Percentiles rank a stretch among this genome's conserved stretches.
Conservation (phyloP, 345 rosid species). For the Populus pruinosa region DNA sequence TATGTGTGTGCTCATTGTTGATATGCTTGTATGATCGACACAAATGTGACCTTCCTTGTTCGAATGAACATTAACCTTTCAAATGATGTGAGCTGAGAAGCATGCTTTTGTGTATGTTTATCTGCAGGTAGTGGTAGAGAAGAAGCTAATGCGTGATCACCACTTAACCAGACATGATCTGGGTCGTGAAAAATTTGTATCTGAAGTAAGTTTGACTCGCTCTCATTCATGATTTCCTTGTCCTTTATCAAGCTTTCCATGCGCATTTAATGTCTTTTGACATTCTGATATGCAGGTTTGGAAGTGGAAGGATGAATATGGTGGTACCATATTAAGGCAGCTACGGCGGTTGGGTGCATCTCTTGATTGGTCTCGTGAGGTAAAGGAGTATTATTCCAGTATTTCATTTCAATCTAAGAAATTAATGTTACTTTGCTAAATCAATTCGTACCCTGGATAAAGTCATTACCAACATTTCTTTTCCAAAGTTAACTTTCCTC, state of each 20-base stretch:
- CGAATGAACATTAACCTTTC: neutral
- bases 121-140: slow-evolving; percentile 89
- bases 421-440: neutral
- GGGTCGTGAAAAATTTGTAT: slow-evolving; percentile 83
- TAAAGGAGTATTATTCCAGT: slow-evolving; percentile 18
- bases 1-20: neutral
- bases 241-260: neutral
- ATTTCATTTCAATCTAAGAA: neutral
- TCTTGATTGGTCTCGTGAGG: slow-evolving; percentile 99
- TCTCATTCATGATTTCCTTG: slow-evolving; percentile 3
- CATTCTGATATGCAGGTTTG: slow-evolving; percentile 55
- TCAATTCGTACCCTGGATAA: neutral
- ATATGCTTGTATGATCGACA: neutral
- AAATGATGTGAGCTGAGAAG: neutral
- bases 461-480: neutral
- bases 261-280: slow-evolving; percentile 7
- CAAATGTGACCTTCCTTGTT: neutral
- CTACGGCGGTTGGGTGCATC: slow-evolving; percentile 82
- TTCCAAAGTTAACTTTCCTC: slow-evolving; percentile 3
- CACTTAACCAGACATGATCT: slow-evolving; percentile 76
- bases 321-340: slow-evolving; percentile 71
- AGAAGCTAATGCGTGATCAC: slow-evolving; percentile 79
- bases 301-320: slow-evolving; percentile 84
- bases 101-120: neutral
- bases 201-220: slow-evolving; percentile 52